Base-by-base conservation (phyloP, 1,284 basidiomycete species). In the Lentinula novae-zelandiae region DNA sequence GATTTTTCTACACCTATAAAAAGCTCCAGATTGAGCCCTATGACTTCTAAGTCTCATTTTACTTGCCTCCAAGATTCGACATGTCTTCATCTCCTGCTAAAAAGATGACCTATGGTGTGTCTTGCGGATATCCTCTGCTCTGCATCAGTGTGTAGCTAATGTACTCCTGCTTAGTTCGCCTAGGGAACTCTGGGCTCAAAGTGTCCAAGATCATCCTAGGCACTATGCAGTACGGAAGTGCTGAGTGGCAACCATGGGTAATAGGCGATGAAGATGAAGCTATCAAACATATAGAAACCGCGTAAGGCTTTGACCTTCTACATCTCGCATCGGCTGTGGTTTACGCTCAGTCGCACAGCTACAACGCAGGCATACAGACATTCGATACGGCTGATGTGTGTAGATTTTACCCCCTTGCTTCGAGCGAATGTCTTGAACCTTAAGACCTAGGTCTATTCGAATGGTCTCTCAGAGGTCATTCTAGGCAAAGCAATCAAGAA, bases 401-500 rank as follows among this genome's bases (percentile, higher is more conserved):
- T 62, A 50, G n/a, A 36, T 53, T 39, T 40, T 36, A 51, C 15
- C 46, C 40, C 49, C 33, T 53, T 20, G 15, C 42, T 31, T 2
- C 40, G 31, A 31, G 20, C 49, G 46, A 8, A 33, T 12, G 33
- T 4, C 36, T 27, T 4, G 6, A 22, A 15, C 49, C 13, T 48
- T 48, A 44, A 38, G 17, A 65, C 5, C 54, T 40, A 83, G 82
- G 74, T 78, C 2, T 93, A 93, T 69, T 86, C 84, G 1, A 85
- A 87, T 64, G 91, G 90, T 4, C 73, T 79, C 17, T 88, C 85
- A 0, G 93, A 95, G 71, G 70, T 82, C 34, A 83, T 92, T 63
- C 79, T 94, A 44, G 92, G 93, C 3, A 88, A 89, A 65, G 92
- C 89, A 1, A 88, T 95, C 73, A 90, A 88, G 67, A 68, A 87